phyloP scores from a whole-genome alignment of 208 protist genomes.

The Porcisia deanei region DNA sequence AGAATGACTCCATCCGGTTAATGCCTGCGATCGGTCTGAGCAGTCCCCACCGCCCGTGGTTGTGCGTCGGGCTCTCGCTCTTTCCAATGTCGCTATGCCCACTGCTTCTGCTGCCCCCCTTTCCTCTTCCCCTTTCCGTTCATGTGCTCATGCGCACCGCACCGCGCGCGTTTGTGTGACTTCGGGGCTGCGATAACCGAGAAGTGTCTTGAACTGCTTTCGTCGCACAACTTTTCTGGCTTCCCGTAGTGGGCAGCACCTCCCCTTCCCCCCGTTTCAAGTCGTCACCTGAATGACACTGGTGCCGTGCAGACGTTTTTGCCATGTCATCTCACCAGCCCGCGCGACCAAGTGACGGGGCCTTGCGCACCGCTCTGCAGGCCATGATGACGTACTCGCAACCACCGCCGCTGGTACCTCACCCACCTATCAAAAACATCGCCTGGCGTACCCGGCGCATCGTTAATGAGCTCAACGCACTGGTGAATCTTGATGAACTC shows the following conservation, averaged over 20 bases:
- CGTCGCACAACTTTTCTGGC: neutral
- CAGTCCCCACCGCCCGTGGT: neutral
- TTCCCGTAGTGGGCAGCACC: neutral
- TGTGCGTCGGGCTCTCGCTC: neutral
- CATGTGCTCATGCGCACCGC: neutral
- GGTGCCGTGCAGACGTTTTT: neutral
- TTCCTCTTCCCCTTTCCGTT: neutral
- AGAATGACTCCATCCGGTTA: no score
- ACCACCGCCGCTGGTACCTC: conserved; percentile 23
- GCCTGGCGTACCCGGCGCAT: conserved; percentile 65
- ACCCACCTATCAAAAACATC: conserved; percentile 18
- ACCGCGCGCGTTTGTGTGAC: neutral
- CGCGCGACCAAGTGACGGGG: conserved; percentile 13
- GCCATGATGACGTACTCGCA: conserved; percentile 6
- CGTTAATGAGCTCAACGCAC: conserved; percentile 50
- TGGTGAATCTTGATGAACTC: conserved; percentile 34
- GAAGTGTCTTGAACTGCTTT: neutral
- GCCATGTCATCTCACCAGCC: neutral
- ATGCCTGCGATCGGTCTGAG: no score
- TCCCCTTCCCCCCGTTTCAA: neutral
- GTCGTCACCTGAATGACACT: neutral
- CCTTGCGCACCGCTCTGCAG: conserved; percentile 33
- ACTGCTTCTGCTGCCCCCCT: neutral
- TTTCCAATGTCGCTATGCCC: neutral
- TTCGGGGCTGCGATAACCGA: neutral